These are phyloP conservation scores for Hanseniaspora lachancei DNA, from an alignment of 805 yeast genomes.

Conservation along the genomic window DNA sequence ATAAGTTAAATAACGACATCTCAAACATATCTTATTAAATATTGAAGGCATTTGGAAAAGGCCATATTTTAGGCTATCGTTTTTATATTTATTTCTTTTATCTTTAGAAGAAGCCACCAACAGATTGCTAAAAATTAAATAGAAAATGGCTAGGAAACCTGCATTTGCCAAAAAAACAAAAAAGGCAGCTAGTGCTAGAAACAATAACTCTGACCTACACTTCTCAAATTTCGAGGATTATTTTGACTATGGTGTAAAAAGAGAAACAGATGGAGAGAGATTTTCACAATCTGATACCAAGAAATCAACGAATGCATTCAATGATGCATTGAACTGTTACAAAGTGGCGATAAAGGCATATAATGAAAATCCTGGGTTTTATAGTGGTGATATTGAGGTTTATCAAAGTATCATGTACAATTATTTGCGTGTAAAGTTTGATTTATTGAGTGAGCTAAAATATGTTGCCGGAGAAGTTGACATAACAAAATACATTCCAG, in stretches of 20 bases:
- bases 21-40: no score
- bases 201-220: background rate
- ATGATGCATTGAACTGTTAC: conserved; percentile 21
- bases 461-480: conserved; percentile 24
- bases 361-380: conserved; percentile 12
- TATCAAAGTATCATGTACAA: conserved; percentile 27
- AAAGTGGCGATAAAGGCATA: conserved; percentile 24
- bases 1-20: no score
- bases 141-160: conserved; percentile 10
- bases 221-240: conserved; percentile 22
- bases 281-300: conserved; percentile 26
- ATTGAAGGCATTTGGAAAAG: no score
- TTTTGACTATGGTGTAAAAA: conserved; percentile 23
- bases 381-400: conserved; percentile 22
- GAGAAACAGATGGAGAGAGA: conserved; percentile 28
- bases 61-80: no score
- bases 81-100: no score
- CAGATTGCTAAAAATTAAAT: no score
- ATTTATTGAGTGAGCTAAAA: conserved; percentile 22
- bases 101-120: no score
- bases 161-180: background rate
- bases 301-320: conserved; percentile 21
- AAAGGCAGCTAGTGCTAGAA: background rate
- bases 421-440: conserved; percentile 23
- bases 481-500: conserved; percentile 20